phyloP scores from a whole-genome alignment of 495 filamentous ascomycete genomes.

The Penicillium robsamsonii region DNA sequence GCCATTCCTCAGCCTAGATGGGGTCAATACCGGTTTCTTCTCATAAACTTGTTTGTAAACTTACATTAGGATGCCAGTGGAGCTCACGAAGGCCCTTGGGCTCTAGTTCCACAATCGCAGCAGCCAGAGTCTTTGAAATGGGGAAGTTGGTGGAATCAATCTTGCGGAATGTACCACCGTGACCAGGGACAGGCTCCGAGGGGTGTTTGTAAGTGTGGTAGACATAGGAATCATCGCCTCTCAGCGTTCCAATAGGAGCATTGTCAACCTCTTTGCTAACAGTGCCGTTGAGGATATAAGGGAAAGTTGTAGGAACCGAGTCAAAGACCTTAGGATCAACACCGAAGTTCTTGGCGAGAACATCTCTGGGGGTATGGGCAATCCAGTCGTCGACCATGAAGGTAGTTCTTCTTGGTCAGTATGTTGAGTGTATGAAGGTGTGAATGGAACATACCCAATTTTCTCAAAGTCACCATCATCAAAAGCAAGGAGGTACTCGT shows the following conservation, averaged over 20 bases:
- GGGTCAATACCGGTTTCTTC: neutral
- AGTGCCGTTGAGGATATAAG: conserved; percentile 59
- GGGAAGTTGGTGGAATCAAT: conserved; percentile 64
- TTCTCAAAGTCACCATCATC: conserved; percentile 58
- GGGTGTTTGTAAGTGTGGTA: conserved; percentile 53
- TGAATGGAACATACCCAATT: conserved; percentile 23
- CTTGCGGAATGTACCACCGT: conserved; percentile 56
- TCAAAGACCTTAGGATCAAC: conserved; percentile 55
- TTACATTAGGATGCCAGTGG: conserved; percentile 68
- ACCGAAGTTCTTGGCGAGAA: conserved; percentile 66
- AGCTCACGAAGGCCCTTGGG: conserved; percentile 60
- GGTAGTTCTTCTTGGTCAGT: conserved; percentile 45
- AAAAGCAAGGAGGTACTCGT: conserved; percentile 65
- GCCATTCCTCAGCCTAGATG: conserved; percentile 59
- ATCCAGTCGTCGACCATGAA: conserved; percentile 67
- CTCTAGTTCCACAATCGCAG: conserved; percentile 58
- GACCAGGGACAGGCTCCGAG: conserved; percentile 53
- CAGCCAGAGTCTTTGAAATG: conserved; percentile 58
- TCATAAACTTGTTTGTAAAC: conserved; percentile 3
- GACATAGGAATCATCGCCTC: conserved; percentile 55
- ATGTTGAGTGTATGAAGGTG: neutral
- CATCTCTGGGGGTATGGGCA: conserved; percentile 55
- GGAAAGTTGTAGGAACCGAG: conserved; percentile 53
- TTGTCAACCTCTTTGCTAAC: conserved; percentile 49
- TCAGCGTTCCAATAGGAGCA: conserved; percentile 45